Percentiles rank a stretch among this genome's conserved stretches.
phyloP scores from a whole-genome alignment of 2,329 filamentous ascomycete species.

The Colletotrichum eleusines region DNA sequence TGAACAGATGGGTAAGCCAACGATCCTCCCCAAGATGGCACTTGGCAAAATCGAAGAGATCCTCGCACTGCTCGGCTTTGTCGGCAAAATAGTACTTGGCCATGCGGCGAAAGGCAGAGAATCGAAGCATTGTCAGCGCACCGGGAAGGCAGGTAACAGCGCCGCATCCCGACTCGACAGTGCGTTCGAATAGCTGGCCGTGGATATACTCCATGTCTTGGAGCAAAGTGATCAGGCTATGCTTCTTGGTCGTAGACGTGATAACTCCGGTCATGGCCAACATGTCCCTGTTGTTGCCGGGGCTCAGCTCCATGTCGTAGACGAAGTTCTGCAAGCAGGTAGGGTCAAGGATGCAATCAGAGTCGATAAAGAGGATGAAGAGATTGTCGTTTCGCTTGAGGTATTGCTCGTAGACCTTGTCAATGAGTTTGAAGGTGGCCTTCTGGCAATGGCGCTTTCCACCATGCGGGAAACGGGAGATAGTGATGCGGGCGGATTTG shows the following conservation, averaged over 20 bases:
- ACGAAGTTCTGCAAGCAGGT: constrained; percentile 97
- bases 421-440: constrained; percentile 90
- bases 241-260: constrained; percentile 89
- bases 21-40: constrained; percentile 95
- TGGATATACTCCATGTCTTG: constrained; percentile 99
- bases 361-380: constrained; percentile 97
- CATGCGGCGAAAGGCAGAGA: constrained; percentile 96
- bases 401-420: constrained; percentile 91
- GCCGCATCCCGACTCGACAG: constrained; percentile 93
- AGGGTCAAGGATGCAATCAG: constrained; percentile 92
- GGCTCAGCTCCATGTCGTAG: constrained; percentile 98
- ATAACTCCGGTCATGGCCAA: constrained; percentile 98
- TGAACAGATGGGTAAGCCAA: constrained; percentile 98
- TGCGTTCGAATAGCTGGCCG: constrained; percentile 94
- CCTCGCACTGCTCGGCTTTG: constrained; percentile 94
- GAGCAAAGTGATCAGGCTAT: constrained; percentile 89
- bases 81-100: constrained; percentile 99
- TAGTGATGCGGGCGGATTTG: constrained; percentile 83
- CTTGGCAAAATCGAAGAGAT: constrained; percentile 97
- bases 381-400: constrained; percentile 89
- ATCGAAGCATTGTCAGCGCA: constrained; percentile 93
- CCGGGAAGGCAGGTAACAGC: constrained; percentile 95
- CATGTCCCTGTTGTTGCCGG: constrained; percentile 92
- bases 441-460: constrained; percentile 97
- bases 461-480: constrained; percentile 92